Conservation (phyloP, 2,329 filamentous ascomycete genomes). For the Pseudogymnoascus sp. region DNA sequence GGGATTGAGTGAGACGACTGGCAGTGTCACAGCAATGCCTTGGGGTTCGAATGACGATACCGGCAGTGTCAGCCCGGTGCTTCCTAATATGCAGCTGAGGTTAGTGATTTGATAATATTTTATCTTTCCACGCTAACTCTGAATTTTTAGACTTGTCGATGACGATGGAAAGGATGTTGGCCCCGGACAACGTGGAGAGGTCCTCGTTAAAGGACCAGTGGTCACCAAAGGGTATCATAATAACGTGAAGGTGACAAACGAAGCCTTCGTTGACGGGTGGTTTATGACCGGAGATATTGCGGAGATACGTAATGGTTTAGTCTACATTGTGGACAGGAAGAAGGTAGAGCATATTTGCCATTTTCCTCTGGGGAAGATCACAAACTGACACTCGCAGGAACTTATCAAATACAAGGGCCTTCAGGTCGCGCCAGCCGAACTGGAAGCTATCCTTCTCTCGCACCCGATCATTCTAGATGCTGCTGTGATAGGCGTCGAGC, state of each 20-base stretch:
- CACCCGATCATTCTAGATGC: slow-evolving; percentile 44
- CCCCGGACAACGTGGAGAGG: slow-evolving; percentile 54
- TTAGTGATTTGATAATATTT: not conserved
- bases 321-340: slow-evolving; percentile 60
- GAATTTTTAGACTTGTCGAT: slow-evolving; percentile 50
- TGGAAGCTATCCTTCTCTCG: slow-evolving; percentile 31
- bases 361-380: not conserved
- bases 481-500: slow-evolving; percentile 51
- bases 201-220: slow-evolving; percentile 64
- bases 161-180: slow-evolving; percentile 44
- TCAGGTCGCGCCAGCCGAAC: slow-evolving; percentile 38
- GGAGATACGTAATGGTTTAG: slow-evolving; percentile 36
- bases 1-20: slow-evolving; percentile 83
- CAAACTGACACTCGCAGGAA: slow-evolving; percentile 31
- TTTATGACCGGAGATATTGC: not conserved
- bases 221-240: slow-evolving; percentile 77
- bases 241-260: slow-evolving; percentile 27
- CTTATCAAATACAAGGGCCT: slow-evolving; percentile 39
- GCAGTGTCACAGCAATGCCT: slow-evolving; percentile 59
- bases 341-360: slow-evolving; percentile 36
- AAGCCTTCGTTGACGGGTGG: not conserved
- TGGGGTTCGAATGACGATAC: slow-evolving; percentile 38
- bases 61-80: slow-evolving; percentile 56
- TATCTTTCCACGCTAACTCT: not conserved
- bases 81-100: slow-evolving; percentile 49